Base-by-base conservation (phyloP, 2,329 filamentous ascomycete species). In the Huntiella decipiens region DNA sequence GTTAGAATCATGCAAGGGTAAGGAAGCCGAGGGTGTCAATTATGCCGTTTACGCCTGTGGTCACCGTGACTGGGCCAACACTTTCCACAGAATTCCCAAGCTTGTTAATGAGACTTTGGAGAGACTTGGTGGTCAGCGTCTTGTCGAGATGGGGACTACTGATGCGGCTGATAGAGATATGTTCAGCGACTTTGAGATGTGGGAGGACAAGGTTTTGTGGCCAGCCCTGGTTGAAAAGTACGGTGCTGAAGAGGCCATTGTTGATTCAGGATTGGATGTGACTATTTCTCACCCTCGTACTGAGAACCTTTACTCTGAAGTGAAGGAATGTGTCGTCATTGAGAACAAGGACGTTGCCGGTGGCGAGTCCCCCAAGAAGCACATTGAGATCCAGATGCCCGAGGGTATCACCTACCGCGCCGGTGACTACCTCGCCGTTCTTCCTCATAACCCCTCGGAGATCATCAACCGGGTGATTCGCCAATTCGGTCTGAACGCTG, bases 371-470 rank as follows among this genome's bases (percentile, higher is more conserved):
- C 62, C 63, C 34, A 85, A 84, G 63, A 70, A 72, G 17, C 69
- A 79, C 51, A 70, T 84, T 15, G 74, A 75, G 51, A 73, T 86
- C 32, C 70, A 74, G 50, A 66, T 88, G 1, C 82, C 82, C 0
- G 70, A 66, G 0, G 72, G 70, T 43, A 67, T 74, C 65, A 68
- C 66, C 0, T 88, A 87, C 60, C 68, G 71, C 35, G 71, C 78
- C 2, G 83, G 82, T 11, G 82, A 88, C 56, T 88, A 91, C 56
- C 68, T 88, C 0, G 78, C 79, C 0, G 66, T 86, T 2, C 63
- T 86, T 1, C 82, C 82, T 0, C 61, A 82, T 28, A 88, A 88
- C 56, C 74, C 75, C 1, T 66, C 66, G 39, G 61, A 68, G 28
- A 74, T 65, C 7, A 71, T 87, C 2, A 66, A 68, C 4, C 68